These are phyloP conservation scores for Cordyceps cateniannulata DNA, from an alignment of 2,329 filamentous ascomycete genomes.

Conservation along the genomic window DNA sequence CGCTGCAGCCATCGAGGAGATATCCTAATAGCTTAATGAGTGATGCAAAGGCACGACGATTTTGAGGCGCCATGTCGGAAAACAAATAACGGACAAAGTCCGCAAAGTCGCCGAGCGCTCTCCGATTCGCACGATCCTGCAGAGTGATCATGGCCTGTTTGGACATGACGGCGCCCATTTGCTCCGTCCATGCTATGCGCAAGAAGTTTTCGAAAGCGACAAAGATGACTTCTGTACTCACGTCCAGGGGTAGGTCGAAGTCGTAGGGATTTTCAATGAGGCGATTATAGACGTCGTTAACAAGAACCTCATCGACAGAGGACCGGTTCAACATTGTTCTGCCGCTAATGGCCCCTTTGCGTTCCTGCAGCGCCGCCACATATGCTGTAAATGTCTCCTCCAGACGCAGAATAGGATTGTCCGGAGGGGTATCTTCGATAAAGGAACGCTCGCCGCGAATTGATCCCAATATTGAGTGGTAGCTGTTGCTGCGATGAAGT, in stretches of 20 bases:
- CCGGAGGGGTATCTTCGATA: conserved; percentile 44
- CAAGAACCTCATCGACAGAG: conserved; percentile 66
- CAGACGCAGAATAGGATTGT: conserved; percentile 64
- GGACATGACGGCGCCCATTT: conserved; percentile 79
- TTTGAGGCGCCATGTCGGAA: conserved; percentile 61
- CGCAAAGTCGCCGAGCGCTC: conserved; percentile 66
- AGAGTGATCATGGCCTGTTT: conserved; percentile 64
- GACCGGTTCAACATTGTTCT: conserved; percentile 64
- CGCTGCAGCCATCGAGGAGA: conserved; percentile 80
- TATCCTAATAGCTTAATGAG: conserved; percentile 83
- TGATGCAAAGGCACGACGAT: conserved; percentile 70
- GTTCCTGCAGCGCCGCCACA: conserved; percentile 71
- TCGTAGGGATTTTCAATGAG: conserved; percentile 79
- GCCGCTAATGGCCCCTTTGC: conserved; percentile 82
- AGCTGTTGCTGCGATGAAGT: conserved; percentile 38
- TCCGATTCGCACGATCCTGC: conserved; percentile 60
- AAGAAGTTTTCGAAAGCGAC: conserved; percentile 92
- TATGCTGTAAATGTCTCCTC: conserved; percentile 85
- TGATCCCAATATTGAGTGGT: conserved; percentile 50
- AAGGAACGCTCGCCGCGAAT: conserved; percentile 34
- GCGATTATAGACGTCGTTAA: conserved; percentile 87
- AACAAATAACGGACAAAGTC: conserved; percentile 62
- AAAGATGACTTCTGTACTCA: conserved; percentile 78
- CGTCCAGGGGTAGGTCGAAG: conserved; percentile 66
- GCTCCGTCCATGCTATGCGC: conserved; percentile 77